Evolutionary conservation across 305 asterid genomes (phyloP), one percentile per base, ranked within the genome.

Genomic region (Euphrasia arctica): DNA sequence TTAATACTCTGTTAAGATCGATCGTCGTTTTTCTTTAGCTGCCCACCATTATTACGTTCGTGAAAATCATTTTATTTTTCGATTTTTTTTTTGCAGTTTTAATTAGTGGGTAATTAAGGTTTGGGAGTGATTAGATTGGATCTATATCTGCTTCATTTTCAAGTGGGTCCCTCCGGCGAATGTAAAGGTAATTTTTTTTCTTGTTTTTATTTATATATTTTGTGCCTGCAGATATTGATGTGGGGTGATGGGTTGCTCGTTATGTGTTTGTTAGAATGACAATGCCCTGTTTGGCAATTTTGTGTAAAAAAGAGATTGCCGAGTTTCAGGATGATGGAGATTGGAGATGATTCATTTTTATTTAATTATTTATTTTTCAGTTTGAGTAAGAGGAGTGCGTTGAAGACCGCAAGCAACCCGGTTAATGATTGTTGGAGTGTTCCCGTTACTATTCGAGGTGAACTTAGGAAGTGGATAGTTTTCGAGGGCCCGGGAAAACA

Each of bases 91-190:
- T 18, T 18, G 28, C 12, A 27, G 12, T 65, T 60, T 66, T 45
- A 63, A 31, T 4, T 32, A 62, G 27, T 39, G 71, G 52, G 69
- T 28, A n/a, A 72, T 72, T 67, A 68, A 60, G 78, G 62, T 74
- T 72, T 63, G 55, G 71, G 60, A 65, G 77, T 67, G 62, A 32
- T 76, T 76, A 54, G 74, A 72, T 77, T 73, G 78, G 86, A 82
- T 82, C 85, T 62, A 52, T 73, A 52, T 73, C 68, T 70, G 64
- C 32, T 51, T 56, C 64, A 9, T 64, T 52, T 39, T 58, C 77
- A 32, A 55, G 73, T 57, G 79, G 74, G 77, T 25, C 61, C 48
- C 27, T 60, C 41, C 61, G 78, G 68, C 27, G 49, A 62, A 55
- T 72, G 18, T 54, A 67, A 63, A 80, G 93, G 93, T 85, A 74